These are phyloP conservation scores for Xylaria nigripes DNA, from an alignment of 495 filamentous ascomycete genomes.

Conservation along the genomic window DNA sequence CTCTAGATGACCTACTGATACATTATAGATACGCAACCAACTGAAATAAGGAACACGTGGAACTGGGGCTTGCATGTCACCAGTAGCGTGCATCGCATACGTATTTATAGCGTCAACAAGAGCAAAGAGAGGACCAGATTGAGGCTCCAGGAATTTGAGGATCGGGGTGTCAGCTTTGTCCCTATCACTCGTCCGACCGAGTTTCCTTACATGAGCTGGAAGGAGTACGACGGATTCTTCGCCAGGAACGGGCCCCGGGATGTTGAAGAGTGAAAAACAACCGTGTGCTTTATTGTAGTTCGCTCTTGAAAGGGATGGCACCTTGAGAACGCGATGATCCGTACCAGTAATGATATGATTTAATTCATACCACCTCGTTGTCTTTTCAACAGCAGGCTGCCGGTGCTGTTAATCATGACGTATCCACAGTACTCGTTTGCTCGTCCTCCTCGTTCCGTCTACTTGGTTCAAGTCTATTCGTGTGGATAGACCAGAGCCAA, in stretches of 20 bases:
- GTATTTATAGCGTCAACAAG: conserved; percentile 56
- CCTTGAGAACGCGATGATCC: too few species aligned
- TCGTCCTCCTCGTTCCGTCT: too few species aligned
- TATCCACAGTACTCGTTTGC: too few species aligned
- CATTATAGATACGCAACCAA: conserved; percentile 30
- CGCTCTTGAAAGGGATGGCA: too few species aligned
- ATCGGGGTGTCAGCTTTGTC: conserved; percentile 36
- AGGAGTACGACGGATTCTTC: conserved; percentile 43
- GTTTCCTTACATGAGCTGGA: conserved; percentile 36
- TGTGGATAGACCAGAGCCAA: too few species aligned
- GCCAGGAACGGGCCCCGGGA: conserved; percentile 41
- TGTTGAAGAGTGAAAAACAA: conserved; percentile 7
- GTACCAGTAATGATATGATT: too few species aligned
- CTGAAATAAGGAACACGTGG: conserved; percentile 29
- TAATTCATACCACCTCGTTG: too few species aligned
- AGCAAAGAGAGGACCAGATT: conserved; percentile 37
- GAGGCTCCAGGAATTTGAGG: conserved; percentile 43
- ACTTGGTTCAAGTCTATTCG: too few species aligned
- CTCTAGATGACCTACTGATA: not conserved
- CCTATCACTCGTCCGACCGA: conserved; percentile 45
- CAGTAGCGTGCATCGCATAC: conserved; percentile 55
- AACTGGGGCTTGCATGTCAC: conserved; percentile 63
- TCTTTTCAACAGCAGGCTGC: too few species aligned
- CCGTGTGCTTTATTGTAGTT: too few species aligned
- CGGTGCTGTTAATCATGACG: too few species aligned